These are phyloP conservation scores for Euptelea pleiosperma DNA, from an alignment of 164 flowering plant species.

Conservation along the genomic window DNA sequence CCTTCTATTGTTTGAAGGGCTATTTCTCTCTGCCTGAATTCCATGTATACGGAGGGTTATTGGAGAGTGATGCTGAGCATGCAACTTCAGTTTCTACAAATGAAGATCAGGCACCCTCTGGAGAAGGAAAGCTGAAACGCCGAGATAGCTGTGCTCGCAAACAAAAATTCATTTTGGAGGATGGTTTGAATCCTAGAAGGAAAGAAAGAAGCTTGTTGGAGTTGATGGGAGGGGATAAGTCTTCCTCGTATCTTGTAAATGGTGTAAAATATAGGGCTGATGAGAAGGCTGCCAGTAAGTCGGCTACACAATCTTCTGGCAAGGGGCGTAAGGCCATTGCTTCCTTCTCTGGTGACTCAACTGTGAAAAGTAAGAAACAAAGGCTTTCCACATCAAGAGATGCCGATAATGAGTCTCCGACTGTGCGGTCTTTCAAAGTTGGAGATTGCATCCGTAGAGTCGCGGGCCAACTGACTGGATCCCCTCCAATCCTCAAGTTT, in stretches of 20 bases:
- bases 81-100: slow-evolving; percentile 7
- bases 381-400: slow-evolving; percentile 8
- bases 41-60: slow-evolving; percentile 28
- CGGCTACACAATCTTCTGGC: slow-evolving; percentile 20
- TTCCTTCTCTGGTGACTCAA: slow-evolving; percentile 18
- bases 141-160: slow-evolving; percentile 23
- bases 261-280: slow-evolving; percentile 12
- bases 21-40: slow-evolving; percentile 43
- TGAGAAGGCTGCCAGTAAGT: slow-evolving; percentile 14
- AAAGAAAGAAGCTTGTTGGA: slow-evolving; percentile 38
- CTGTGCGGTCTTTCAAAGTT: slow-evolving; percentile 35
- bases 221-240: slow-evolving; percentile 19
- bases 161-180: slow-evolving; percentile 21
- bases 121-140: slow-evolving; percentile 18
- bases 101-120: slow-evolving; percentile 17
- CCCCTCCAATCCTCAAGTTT: slow-evolving; percentile 31
- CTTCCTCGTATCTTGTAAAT: slow-evolving; percentile 5
- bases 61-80: slow-evolving; percentile 30
- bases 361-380: slow-evolving; percentile 17
- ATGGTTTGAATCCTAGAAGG: slow-evolving; percentile 17
- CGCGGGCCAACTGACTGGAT: slow-evolving; percentile 59
- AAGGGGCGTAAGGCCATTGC: slow-evolving; percentile 32
- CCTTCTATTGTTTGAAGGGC: slow-evolving; percentile 64
- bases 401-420: slow-evolving; percentile 12
- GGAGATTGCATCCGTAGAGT: slow-evolving; percentile 74